Evolutionary conservation across 2,329 filamentous ascomycete genomes (phyloP), one percentile per base, ranked within the genome.

Genomic region (Aphanoascus verrucosus): DNA sequence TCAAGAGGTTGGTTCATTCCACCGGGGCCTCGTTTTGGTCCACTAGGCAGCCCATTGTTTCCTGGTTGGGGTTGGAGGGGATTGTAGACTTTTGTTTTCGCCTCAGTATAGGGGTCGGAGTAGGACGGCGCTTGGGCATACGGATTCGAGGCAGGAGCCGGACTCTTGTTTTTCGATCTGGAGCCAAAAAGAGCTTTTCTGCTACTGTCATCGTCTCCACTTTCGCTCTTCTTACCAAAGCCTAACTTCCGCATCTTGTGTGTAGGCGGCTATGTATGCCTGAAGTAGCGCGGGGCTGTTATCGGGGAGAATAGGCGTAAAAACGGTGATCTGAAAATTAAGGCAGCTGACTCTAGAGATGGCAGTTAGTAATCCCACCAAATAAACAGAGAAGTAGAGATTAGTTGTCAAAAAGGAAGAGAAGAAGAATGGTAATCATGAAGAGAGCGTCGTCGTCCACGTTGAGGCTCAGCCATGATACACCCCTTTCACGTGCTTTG

Each of bases 141-240:
- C 20, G 79, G 80, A 62, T 83, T 79, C 28, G 70, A 41, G 35
- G 72, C 65, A 32, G 75, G 70, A 28, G 74, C 71, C 28, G 77
- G 70, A 52, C 72, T 74, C 65, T 80, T 80, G 59, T 71, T 73
- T 65, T 79, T 81, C 49, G 72, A 75, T 58, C 75, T 71, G 59
- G 71, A 72, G 58, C 79, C 78, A 61, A 83, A 83, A 32, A 83
- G 76, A n/a, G 78, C 77, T 54, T 70, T 71, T 65, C 79, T 77
- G 65, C 72, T 74, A 38, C 68, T 68, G 55, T 77, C 71, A 46
- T 77, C 75, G 58, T 77, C 77, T 62, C 70, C 75, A 56, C 72
- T 72, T 58, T 73, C 72, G 57, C 72, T 74, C 64, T 81, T 82
- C 64, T 78, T 79, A 57, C 72, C 67, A 60, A 80, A 72, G 38